Base-by-base conservation (phyloP, 768 basidiomycete genomes). In the Mycena maculata region DNA sequence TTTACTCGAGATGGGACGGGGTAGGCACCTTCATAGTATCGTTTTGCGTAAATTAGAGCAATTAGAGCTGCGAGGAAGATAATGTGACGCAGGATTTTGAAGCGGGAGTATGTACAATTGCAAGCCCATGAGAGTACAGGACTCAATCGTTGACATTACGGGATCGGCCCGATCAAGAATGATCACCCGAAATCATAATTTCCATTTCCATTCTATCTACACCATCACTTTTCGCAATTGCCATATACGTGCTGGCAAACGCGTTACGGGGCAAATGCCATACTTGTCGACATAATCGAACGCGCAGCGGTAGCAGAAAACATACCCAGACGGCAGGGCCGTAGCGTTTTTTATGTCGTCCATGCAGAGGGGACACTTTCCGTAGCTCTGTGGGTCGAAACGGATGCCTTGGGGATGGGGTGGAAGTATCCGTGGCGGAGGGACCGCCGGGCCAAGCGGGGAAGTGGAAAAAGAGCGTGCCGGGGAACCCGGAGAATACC, bases 401-500 rank as follows among this genome's bases (percentile, higher is more conserved):
- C 81, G 78, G 62, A 92, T 83, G 27, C 91, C 91, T 54, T 86
- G 83, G 11, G 91, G 90, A 74, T 95, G 91, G 6, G 93, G 93
- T 33, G 83, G 84, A 30, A 94, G 86, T 73, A 93, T 87, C 69
- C 83, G 85, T 47, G 93, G 96, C 16, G 93, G 93, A 69, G 92
- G 91, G 45, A 94, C 85, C 2, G 87, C 83, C 30, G 90, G 92
- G 9, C 90, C 92, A 56, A 86, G 85, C 15, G 83, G 85, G 13
- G 88, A 88, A 33, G 84, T 83, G 11, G 88, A 85, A 58, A 93
- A 79, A n/a, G 88, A 88, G 42, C 90, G 88, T 20, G 92, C 93
- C 4, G 92, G 96, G 13, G 94, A 98, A 47, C 87, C 86, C 23
- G 98, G 96, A 5, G 95, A 96, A 75, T 99, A 99, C 96, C 97